Conservation (phyloP, 139 green algal genomes). For the Coccomyxa sp. region DNA sequence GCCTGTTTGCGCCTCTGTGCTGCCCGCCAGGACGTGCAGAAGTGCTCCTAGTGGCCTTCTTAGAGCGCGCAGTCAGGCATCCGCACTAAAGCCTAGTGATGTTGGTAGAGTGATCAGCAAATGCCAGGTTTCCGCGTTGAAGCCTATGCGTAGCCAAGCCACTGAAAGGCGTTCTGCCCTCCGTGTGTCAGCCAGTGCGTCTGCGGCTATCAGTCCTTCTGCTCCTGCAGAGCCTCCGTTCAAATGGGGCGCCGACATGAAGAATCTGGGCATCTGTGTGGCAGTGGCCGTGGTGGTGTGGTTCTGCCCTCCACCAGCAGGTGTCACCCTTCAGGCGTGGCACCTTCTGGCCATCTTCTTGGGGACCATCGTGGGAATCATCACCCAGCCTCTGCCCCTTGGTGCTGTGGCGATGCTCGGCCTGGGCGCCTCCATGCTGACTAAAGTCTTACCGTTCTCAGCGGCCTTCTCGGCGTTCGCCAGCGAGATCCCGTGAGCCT, state of each 20-base stretch:
- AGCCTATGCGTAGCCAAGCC: too few species aligned
- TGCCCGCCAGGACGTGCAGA: background rate
- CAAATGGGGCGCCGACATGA: constrained; percentile 88
- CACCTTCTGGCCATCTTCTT: constrained; percentile 94
- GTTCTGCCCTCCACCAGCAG: constrained; percentile 76
- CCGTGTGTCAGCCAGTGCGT: background rate
- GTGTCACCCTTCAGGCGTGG: constrained; percentile 73
- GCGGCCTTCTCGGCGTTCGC: constrained; percentile 95
- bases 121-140: background rate
- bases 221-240: constrained; percentile 20
- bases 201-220: background rate
- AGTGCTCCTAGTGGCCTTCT: too few species aligned
- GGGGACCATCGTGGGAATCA: constrained; percentile 87
- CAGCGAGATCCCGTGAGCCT: constrained; percentile 88
- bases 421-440: constrained; percentile 88
- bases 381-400: constrained; percentile 93
- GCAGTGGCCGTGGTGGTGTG: constrained; percentile 68
- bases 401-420: constrained; percentile 96
- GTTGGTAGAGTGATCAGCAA: background rate
- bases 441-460: constrained; percentile 92
- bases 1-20: background rate
- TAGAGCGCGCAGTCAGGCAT: background rate
- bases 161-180: background rate
- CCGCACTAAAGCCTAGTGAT: background rate
- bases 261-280: constrained; percentile 83